phyloP scores from a whole-genome alignment of 1,284 basidiomycete species.

The Cutaneotrichosporon sp. region DNA sequence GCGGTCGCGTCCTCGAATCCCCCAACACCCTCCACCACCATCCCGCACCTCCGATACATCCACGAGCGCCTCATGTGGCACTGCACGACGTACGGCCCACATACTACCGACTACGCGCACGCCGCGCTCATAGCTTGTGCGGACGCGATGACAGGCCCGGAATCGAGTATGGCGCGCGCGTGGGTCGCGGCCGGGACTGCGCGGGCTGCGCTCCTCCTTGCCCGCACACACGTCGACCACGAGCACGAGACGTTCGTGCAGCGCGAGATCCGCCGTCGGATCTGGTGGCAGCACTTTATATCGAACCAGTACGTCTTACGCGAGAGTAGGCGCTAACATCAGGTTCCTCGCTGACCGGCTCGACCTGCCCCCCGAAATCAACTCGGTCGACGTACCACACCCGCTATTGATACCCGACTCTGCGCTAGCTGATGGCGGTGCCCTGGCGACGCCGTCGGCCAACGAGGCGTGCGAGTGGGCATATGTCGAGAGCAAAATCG shows the following conservation, averaged over 20 bases:
- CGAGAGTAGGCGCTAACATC: background rate
- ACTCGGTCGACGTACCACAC: background rate
- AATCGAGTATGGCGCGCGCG: background rate
- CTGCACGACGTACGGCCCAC: background rate
- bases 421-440: background rate
- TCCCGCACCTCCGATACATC: background rate
- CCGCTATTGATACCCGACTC: background rate
- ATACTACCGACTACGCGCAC: background rate
- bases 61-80: background rate
- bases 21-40: no score
- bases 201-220: conserved; percentile 1
- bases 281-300: background rate
- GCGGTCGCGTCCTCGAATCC: no score
- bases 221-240: background rate
- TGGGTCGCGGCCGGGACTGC: conserved; percentile 1
- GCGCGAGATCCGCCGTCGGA: background rate
- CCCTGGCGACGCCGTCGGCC: background rate
- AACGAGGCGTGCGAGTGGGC: background rate
- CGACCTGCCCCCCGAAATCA: background rate
- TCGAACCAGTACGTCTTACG: background rate
- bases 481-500: background rate
- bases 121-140: background rate
- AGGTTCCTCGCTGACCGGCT: background rate
- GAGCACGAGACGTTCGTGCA: background rate
- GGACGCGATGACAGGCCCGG: background rate